These are phyloP conservation scores for Heliosperma pusillum DNA, from an alignment of 148 eudicot species.

Conservation along the genomic window DNA sequence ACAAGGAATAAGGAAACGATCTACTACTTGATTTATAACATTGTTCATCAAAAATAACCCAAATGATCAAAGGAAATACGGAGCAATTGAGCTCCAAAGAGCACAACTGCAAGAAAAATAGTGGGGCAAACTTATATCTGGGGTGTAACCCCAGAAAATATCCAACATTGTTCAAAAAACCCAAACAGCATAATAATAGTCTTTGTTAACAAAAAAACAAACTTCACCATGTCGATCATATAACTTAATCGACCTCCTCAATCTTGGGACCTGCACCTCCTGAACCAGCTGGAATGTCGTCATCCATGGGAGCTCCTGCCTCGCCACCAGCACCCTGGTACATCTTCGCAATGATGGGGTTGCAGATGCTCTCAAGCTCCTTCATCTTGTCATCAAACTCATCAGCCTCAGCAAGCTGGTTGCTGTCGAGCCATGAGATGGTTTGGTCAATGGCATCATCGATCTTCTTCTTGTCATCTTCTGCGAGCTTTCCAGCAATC, in stretches of 20 bases:
- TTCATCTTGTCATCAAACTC: constrained; percentile 35
- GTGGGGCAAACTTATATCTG: not conserved
- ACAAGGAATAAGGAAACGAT: too few species aligned
- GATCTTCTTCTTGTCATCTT: constrained; percentile 26
- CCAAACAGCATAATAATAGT: not conserved
- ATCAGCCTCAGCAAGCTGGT: constrained; percentile 31
- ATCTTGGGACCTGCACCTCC: constrained; percentile 35
- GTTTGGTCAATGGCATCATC: constrained; percentile 29
- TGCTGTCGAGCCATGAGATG: constrained; percentile 27
- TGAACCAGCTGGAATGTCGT: constrained; percentile 24
- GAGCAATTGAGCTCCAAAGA: not conserved
- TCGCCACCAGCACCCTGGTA: constrained; percentile 34
- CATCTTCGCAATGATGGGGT: constrained; percentile 35
- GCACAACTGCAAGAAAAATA: constrained; percentile 2
- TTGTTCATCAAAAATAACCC: not conserved
- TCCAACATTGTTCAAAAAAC: constrained; percentile 3
- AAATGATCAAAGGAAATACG: not conserved
- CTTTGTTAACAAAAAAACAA: not conserved
- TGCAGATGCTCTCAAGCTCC: constrained; percentile 33
- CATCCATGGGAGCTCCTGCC: constrained; percentile 30
- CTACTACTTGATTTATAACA: too few species aligned
- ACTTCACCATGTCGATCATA: not conserved
- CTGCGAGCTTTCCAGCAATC: constrained; percentile 15
- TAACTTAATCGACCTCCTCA: constrained; percentile 31
- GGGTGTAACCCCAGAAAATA: not conserved